A percentile compares a stretch with the other conserved stretches of the same genome.
Evolutionary conservation across 495 filamentous ascomycete species (phyloP).

Genomic region (Astrocystis sublimbata): DNA sequence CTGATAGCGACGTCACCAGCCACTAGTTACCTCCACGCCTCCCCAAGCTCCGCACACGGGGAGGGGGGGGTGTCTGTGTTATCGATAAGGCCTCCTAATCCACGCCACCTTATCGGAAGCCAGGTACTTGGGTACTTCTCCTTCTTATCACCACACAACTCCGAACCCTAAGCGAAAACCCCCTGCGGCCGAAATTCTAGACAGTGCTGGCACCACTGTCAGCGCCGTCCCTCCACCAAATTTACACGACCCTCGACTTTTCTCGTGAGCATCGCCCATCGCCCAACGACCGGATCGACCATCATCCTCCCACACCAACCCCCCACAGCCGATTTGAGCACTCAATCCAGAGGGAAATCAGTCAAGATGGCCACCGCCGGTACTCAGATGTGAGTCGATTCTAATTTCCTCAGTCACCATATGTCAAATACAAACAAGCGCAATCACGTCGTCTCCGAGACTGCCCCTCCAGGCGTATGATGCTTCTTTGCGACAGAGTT

Average conservation of each 20-base stretch:
- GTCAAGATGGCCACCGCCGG: slow-evolving; percentile 54
- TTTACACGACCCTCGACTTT: slow-evolving; percentile 18
- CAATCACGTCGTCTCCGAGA: background rate
- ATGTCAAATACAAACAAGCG: slow-evolving; percentile 2
- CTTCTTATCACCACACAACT: slow-evolving; percentile 31
- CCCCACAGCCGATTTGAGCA: slow-evolving; percentile 25
- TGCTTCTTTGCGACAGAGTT: background rate
- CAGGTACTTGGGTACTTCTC: background rate
- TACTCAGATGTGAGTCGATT: slow-evolving; percentile 55
- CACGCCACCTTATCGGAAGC: background rate
- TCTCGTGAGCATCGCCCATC: slow-evolving; percentile 22
- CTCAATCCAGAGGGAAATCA: slow-evolving; percentile 31
- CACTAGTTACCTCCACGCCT: background rate
- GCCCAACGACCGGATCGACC: slow-evolving; percentile 22
- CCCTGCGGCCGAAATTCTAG: slow-evolving; percentile 21
- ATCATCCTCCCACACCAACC: slow-evolving; percentile 14
- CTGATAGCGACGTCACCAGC: slow-evolving; percentile 18
- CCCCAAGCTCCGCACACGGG: background rate
- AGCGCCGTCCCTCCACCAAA: slow-evolving; percentile 20
- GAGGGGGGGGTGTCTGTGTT: background rate
- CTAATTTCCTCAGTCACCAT: slow-evolving; percentile 9
- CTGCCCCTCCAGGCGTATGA: background rate
- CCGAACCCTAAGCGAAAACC: slow-evolving; percentile 33
- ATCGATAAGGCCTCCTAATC: slow-evolving; percentile 11
- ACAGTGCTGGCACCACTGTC: slow-evolving; percentile 25